These are phyloP conservation scores for Hypoxylon sp. DNA, from an alignment of 2,329 filamentous ascomycete species.

Conservation along the genomic window DNA sequence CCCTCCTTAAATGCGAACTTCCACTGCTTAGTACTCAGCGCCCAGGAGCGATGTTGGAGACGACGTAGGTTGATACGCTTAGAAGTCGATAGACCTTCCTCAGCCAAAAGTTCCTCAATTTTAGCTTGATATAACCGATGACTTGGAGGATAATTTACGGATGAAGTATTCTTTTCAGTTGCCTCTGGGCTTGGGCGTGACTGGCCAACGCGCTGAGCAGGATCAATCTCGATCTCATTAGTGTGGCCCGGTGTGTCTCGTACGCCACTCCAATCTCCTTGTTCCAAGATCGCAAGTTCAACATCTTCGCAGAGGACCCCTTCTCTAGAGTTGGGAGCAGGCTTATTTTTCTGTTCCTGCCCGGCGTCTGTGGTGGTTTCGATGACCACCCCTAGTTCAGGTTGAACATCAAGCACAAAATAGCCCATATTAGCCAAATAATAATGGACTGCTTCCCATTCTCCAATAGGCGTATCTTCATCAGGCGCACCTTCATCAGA, in stretches of 20 bases:
- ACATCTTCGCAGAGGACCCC: neutral
- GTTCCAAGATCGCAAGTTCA: neutral
- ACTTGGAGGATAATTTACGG: neutral
- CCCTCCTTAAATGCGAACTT: neutral
- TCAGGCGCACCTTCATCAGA: no score
- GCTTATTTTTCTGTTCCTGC: neutral
- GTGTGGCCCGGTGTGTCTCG: neutral
- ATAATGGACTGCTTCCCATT: neutral
- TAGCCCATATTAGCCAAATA: conserved; percentile 13
- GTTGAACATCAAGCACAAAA: conserved; percentile 10
- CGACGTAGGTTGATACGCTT: neutral
- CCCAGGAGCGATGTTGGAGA: conserved; percentile 5
- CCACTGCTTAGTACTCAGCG: neutral
- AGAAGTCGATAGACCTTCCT: neutral
- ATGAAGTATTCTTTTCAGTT: neutral
- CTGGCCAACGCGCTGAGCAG: neutral
- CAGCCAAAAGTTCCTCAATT: neutral
- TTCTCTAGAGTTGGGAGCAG: neutral
- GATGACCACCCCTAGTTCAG: neutral
- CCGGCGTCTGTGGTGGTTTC: no score
- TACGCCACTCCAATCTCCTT: neutral
- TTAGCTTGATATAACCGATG: neutral
- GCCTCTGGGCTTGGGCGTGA: no score
- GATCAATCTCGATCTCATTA: neutral
- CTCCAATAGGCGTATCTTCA: no score